Base-by-base conservation (phyloP, 2,329 filamentous ascomycete species). In the Aspergillus chevalieri region DNA sequence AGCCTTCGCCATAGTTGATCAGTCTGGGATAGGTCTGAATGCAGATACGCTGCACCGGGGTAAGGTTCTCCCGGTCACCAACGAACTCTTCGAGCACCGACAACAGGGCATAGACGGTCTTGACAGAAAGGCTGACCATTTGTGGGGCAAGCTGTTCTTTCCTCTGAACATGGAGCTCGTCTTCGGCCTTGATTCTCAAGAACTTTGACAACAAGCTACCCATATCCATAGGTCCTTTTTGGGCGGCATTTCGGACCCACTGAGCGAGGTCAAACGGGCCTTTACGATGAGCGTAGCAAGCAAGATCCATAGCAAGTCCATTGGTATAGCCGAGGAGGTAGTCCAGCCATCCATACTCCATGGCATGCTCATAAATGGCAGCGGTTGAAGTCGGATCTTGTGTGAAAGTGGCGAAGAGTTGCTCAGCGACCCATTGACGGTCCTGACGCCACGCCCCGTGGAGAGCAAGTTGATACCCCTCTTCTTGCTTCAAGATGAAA, bases 1-100 rank as follows among this genome's bases (percentile, higher is more conserved):
- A 91, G 3, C 88, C 90, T 69, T 95, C 89, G 2, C 90, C 91
- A 59, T 95, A 97, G 63, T 98, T 98, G 75, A 98, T 95, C 26
- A 98, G 75, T 41, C 93, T 82, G 6, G 93, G 94, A 61, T 97
- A 98, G 1, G 87, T 86, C 49, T 91, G 91, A 54, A 98, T 90
- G 67, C 91, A 96, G 47, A 85, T 82, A 28, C 92, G 82, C 70
- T 96, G 91, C 24, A 95, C 81, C 12, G 83, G 74, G 45, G 93
- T 89, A 21, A 95, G 77, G 47, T 92, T 85, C 46, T 86, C 78
- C 47, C 82, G 80, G 48, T 77, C 74, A 26, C 70, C 68, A 14
- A 76, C 67, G 55, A 76, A 85, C 52, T 87, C 85, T 53, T 89
- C 85, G 28, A 96, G 77, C 42, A 95, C 87, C 57, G 86, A 81